These are phyloP conservation scores for Lanmaoa pseudosensibilis DNA, from an alignment of 768 basidiomycete genomes.

Conservation along the genomic window DNA sequence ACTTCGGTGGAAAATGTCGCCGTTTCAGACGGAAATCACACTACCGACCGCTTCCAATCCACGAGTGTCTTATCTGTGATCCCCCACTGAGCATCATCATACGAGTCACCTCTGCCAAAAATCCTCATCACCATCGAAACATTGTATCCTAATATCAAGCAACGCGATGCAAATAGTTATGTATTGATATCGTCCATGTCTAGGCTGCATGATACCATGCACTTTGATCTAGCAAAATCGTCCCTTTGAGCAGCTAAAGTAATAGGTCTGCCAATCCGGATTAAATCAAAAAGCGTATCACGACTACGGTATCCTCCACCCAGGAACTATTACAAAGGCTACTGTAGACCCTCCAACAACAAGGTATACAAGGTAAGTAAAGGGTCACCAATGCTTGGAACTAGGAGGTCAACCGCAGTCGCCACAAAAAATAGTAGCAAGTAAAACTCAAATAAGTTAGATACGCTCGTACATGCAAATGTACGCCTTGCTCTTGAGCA, in stretches of 20 bases:
- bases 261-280: not conserved
- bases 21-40: too few species aligned
- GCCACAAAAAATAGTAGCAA: not conserved
- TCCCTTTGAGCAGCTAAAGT: not conserved
- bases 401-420: too few species aligned
- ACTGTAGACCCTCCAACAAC: not conserved
- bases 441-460: slow-evolving; percentile 30
- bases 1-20: too few species aligned
- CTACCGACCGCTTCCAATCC: too few species aligned
- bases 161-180: not conserved
- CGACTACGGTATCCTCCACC: not conserved
- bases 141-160: not conserved
- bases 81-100: not conserved
- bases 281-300: slow-evolving; percentile 4
- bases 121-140: not conserved
- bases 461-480: slow-evolving; percentile 90
- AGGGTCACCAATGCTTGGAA: not conserved
- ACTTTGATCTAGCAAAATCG: not conserved
- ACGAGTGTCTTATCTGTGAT: too few species aligned
- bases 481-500: slow-evolving; percentile 88
- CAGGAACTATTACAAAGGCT: not conserved
- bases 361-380: not conserved
- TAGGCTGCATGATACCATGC: not conserved
- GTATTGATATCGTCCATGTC: slow-evolving; percentile 6
- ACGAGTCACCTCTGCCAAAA: not conserved